These are phyloP conservation scores for Suhomyces sp. DNA, from an alignment of 805 yeast genomes.

Conservation along the genomic window DNA sequence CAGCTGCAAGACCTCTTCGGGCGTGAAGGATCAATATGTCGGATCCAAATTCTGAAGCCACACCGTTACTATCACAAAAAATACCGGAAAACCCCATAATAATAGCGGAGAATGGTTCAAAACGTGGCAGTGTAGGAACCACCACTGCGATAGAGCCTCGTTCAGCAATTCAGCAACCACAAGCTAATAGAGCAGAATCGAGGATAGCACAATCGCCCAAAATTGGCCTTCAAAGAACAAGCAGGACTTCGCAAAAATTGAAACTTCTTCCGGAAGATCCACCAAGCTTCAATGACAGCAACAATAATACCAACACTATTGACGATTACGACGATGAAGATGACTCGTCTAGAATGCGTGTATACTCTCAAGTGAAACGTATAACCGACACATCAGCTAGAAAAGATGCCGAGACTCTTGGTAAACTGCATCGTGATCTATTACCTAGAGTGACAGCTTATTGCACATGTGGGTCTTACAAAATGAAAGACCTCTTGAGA, in stretches of 20 bases:
- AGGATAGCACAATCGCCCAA: conserved; percentile 40
- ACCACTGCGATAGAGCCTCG: conserved; percentile 2
- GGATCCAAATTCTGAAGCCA: neutral
- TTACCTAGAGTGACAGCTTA: conserved; percentile 94
- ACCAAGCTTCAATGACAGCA: conserved; percentile 20
- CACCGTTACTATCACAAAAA: conserved; percentile 1
- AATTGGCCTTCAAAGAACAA: conserved; percentile 70
- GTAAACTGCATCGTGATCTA: conserved; percentile 78
- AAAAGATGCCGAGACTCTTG: conserved; percentile 89
- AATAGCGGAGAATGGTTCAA: conserved; percentile 4
- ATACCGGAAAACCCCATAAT: conserved; percentile 11
- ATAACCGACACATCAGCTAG: conserved; percentile 88
- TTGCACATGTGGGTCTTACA: conserved; percentile 91
- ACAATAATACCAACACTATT: conserved; percentile 15
- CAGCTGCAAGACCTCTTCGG: neutral
- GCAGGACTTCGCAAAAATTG: conserved; percentile 70
- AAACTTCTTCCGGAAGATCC: conserved; percentile 66
- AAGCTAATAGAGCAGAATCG: conserved; percentile 24
- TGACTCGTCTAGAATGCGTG: conserved; percentile 39
- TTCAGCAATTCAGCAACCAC: conserved; percentile 8
- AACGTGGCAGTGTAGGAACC: neutral
- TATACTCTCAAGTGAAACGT: conserved; percentile 78
- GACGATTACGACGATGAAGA: conserved; percentile 20
- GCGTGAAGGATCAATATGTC: neutral
- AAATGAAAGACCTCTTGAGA: conserved; percentile 79